Evolutionary conservation across 1,284 basidiomycete genomes (phyloP).

Genomic region (Pisolithus thermaeus): DNA sequence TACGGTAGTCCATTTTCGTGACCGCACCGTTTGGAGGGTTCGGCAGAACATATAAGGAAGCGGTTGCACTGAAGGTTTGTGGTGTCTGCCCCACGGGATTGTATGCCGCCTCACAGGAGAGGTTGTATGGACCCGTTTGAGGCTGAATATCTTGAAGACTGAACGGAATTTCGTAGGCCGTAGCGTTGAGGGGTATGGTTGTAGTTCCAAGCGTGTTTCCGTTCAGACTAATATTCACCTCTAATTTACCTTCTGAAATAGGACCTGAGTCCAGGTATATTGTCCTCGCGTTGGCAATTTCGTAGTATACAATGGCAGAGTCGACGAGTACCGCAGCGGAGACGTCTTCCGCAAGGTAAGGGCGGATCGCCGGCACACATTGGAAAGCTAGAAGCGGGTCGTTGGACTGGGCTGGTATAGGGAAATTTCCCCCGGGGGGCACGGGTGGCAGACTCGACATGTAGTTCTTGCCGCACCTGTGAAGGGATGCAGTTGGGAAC

Average conservation of each 20-base stretch:
- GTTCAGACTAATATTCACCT: conserved; percentile 23
- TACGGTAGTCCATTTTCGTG: conserved; percentile 66
- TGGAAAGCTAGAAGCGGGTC: conserved; percentile 25
- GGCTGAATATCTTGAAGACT: conserved; percentile 20
- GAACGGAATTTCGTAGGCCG: conserved; percentile 21
- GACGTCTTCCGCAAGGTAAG: conserved; percentile 28
- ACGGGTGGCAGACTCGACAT: too few relatives aligned
- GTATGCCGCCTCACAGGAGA: conserved; percentile 24
- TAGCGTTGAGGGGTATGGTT: conserved; percentile 25
- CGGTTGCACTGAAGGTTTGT: conserved; percentile 45
- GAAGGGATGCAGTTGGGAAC: background rate
- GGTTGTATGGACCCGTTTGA: conserved; percentile 19
- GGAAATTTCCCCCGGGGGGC: conserved; percentile 28
- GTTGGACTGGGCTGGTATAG: conserved; percentile 10
- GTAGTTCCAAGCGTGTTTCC: conserved; percentile 17
- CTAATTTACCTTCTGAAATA: conserved; percentile 6
- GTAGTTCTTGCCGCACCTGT: conserved; percentile 29
- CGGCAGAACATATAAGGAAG: conserved; percentile 53
- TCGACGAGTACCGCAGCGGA: conserved; percentile 23
- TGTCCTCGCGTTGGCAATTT: conserved; percentile 20
- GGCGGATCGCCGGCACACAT: conserved; percentile 27
- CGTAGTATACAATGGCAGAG: conserved; percentile 19
- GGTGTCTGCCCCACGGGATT: background rate
- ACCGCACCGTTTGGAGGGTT: conserved; percentile 47
- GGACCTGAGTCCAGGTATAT: conserved; percentile 11